Base-by-base conservation (phyloP, 331 rosid species). In the Arachis monticola region DNA sequence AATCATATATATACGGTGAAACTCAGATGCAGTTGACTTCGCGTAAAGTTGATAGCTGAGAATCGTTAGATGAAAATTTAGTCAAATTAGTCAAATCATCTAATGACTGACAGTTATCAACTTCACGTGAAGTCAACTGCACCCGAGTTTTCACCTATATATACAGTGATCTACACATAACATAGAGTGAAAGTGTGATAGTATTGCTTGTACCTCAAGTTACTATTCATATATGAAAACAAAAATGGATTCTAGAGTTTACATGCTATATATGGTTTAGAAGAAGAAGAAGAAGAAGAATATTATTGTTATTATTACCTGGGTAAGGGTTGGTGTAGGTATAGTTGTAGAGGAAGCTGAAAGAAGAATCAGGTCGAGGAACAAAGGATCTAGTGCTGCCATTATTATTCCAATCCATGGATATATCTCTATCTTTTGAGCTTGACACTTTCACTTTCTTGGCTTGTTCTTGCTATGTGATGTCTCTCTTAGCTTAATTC, bases 301-400 rank as follows among this genome's bases (percentile, higher is more conserved):
- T 22, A 22, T 22, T 27, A 27, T 27, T 27, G 1, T 27, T 27
- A 1, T 6, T 74, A 12, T 47, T 80, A 81, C 96, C 96, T 79
- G 82, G 86, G 82, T 56, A 82, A 17, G 88, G 80, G 45, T 74
- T 92, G 45, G 77, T 92, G 75, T 84, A 84, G 85, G 79, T 88
- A 67, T 77, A 86, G 88, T 94, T 88, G 93, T 83, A 87, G 87
- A 90, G 92, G 76, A 95, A 95, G 80, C 88, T 87, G 64, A 88
- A 90, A 70, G 99, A 92, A 81, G 96, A 83, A 22, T 90, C 97
- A 10, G 96, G 67, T 83, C 86, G 83, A 71, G 97, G 87, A 84
- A 80, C 85, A 80, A 84, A 88, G 77, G 82, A 83, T 75, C 87
- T 87, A 60, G 83, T 84, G 86, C 84, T 88, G 67, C 87, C 87